phyloP scores from a whole-genome alignment of 495 filamentous ascomycete species.

The Sordaria brevicollis region DNA sequence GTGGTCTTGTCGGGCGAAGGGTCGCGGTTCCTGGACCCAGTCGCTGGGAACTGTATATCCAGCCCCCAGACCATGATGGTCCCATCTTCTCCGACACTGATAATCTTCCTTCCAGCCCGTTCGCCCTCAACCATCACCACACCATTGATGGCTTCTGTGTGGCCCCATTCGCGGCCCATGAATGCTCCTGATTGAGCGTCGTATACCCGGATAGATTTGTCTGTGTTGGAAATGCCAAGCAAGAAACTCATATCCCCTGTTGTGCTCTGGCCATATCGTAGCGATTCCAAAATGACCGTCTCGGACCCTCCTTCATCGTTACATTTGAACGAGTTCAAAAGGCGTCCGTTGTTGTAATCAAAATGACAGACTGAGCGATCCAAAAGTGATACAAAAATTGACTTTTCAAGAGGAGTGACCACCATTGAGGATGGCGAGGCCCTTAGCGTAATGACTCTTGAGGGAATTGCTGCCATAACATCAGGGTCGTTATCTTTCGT shows the following conservation, averaged over 20 bases:
- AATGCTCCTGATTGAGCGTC: constrained; percentile 65
- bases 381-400: constrained; percentile 64
- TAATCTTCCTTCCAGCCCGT: constrained; percentile 42
- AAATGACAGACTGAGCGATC: constrained; percentile 74
- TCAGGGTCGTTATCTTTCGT: constrained; percentile 58
- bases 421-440: constrained; percentile 80
- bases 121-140: constrained; percentile 58
- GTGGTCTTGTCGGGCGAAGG: constrained; percentile 42
- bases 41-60: constrained; percentile 29
- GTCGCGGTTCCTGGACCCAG: constrained; percentile 26
- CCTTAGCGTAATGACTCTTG: constrained; percentile 68
- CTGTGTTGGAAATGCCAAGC: constrained; percentile 77
- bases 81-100: constrained; percentile 73
- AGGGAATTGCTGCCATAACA: constrained; percentile 63
- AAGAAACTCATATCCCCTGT: constrained; percentile 43
- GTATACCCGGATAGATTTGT: constrained; percentile 90
- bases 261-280: constrained; percentile 46
- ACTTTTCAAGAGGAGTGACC: constrained; percentile 47
- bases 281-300: constrained; percentile 68
- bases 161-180: constrained; percentile 82
- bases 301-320: constrained; percentile 69
- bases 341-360: constrained; percentile 61
- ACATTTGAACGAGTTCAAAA: constrained; percentile 64
- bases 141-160: constrained; percentile 84
- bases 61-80: constrained; percentile 80